phyloP scores from a whole-genome alignment of 164 flowering plant genomes.

The Brasenia schreberi region DNA sequence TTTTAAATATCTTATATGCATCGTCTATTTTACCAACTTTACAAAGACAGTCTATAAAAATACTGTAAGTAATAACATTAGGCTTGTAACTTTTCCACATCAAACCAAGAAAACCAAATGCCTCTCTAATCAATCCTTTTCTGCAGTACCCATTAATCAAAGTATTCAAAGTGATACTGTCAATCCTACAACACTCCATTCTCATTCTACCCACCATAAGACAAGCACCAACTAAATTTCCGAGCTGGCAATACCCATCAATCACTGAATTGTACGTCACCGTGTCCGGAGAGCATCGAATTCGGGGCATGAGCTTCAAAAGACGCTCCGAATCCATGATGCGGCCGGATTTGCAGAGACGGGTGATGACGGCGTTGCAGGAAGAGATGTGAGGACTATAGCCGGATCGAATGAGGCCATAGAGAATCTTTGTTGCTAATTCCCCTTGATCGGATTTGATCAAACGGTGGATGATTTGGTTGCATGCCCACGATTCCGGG shows the following conservation, averaged over 20 bases:
- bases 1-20: conserved; percentile 11
- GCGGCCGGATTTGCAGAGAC: conserved; percentile 16
- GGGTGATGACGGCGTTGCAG: conserved; percentile 18
- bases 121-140: conserved; percentile 16
- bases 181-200: conserved; percentile 13
- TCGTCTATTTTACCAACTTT: conserved; percentile 17
- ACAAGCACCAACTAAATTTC: conserved; percentile 4
- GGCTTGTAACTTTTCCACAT: conserved; percentile 25
- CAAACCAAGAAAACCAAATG: conserved; percentile 21
- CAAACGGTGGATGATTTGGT: conserved; percentile 20
- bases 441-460: conserved; percentile 17
- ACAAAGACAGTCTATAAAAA: conserved; percentile 21
- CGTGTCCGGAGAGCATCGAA: conserved; percentile 1
- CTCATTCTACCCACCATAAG: not conserved
- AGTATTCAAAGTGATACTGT: conserved; percentile 19
- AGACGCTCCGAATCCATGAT: not conserved
- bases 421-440: conserved; percentile 19
- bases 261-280: conserved; percentile 6
- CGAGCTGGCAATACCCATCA: conserved; percentile 4
- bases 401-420: conserved; percentile 19
- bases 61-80: conserved; percentile 24
- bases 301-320: conserved; percentile 1
- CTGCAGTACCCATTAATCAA: conserved; percentile 28
- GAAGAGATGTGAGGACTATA: conserved; percentile 23
- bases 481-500: conserved; percentile 9